Evolutionary conservation across 768 basidiomycete genomes (phyloP), one percentile per base, ranked within the genome.

Genomic region (Xerocomus potaroensis): DNA sequence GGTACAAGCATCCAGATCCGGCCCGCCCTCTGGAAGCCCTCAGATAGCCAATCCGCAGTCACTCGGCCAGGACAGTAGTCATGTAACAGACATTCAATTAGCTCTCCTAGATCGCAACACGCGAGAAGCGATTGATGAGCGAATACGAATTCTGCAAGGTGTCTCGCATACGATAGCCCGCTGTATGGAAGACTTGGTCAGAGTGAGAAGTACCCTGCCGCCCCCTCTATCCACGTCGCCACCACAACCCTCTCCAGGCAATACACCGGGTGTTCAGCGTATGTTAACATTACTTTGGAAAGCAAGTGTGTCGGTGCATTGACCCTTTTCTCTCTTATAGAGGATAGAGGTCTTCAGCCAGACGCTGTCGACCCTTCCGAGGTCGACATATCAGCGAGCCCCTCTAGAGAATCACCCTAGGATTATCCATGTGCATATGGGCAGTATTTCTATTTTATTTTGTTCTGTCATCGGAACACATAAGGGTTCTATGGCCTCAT

Each of bases 111-210:
- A 91, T 52, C 68, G 57, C 22, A 60, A 84, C 31, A 90, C 88
- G 22, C 72, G 87, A 44, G 86, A 88, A 54, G 85, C 86, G 6
- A 86, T 96, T 40, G 89, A 93, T 54, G 90, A 92, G 57, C 78
- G 91, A 45, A 66, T 97, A 50, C 74, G 81, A 34, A 76, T 91
- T 31, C 68, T 97, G 30, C 84, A 91, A 66, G 77, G 81, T 15
- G 84, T 94, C 31, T 88, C 91, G 31, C 72, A 72, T 30, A 77
- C 82, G 3, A 72, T 92, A n/a, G 80, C 79, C 60, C 74, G 76
- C 16, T 84, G 90, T 56, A 76, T 90, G 44, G 84, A 87, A 53
- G 90, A 96, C 55, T 72, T 96, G 50, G 77, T 84, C 63, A 72
- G 80, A 54, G 72, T 91, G 62, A 71, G 87, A 54, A 90, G 88